phyloP scores from a whole-genome alignment of 2,329 filamentous ascomycete species.

The Amylocarpus encephaloides region DNA sequence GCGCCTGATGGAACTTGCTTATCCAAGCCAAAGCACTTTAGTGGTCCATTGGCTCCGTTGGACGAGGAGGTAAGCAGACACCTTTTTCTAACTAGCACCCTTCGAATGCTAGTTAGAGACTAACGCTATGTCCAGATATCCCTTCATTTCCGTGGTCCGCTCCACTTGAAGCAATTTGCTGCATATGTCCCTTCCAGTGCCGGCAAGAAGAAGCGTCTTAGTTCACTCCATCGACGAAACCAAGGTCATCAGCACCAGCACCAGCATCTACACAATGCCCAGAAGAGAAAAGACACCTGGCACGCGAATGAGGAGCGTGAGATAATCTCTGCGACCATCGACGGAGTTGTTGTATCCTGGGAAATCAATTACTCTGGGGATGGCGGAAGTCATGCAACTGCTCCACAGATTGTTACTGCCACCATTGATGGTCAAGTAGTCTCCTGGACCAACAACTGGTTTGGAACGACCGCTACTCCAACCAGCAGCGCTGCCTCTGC shows the following conservation, averaged over 20 bases:
- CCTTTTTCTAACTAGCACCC: neutral
- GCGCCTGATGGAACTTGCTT: conserved; percentile 47
- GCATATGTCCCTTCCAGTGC: conserved; percentile 52
- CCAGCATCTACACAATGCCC: conserved; percentile 38
- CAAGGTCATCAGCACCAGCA: conserved; percentile 40
- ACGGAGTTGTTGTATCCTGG: conserved; percentile 53
- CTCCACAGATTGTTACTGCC: conserved; percentile 19
- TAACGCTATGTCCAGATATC: conserved; percentile 48
- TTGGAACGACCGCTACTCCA: conserved; percentile 8
- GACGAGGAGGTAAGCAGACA: conserved; percentile 57
- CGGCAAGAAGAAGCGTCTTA: conserved; percentile 32
- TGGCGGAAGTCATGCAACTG: conserved; percentile 7
- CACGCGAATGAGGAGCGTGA: conserved; percentile 39
- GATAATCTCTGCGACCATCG: conserved; percentile 49
- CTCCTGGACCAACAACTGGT: conserved; percentile 21
- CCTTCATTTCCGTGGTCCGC: conserved; percentile 65
- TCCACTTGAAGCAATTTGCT: conserved; percentile 60
- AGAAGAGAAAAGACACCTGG: conserved; percentile 30
- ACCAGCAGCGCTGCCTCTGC: neutral
- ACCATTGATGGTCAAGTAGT: conserved; percentile 23
- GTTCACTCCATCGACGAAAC: conserved; percentile 32
- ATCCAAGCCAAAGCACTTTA: conserved; percentile 46
- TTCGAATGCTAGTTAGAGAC: neutral
- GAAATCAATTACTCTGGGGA: conserved; percentile 43
- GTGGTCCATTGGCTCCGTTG: conserved; percentile 58